Conservation (phyloP, 495 filamentous ascomycete genomes). For the Trichoderma virens region DNA sequence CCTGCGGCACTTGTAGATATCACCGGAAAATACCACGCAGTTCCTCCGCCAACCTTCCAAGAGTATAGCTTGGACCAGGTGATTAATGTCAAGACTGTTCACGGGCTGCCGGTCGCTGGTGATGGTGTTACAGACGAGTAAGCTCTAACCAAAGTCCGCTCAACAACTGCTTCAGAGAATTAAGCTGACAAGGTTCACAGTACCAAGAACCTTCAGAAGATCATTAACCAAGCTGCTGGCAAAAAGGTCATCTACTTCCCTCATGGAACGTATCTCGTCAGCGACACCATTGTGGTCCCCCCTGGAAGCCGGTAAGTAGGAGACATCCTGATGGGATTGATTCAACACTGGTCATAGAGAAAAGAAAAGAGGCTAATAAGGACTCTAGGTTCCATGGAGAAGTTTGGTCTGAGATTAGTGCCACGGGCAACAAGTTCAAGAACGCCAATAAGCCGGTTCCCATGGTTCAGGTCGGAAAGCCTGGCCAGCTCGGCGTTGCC, state of each 20-base stretch:
- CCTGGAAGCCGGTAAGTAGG: conserved; percentile 45
- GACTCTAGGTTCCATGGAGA: conserved; percentile 9
- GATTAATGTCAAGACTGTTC: conserved; percentile 43
- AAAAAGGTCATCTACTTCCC: conserved; percentile 55
- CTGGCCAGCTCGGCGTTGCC: conserved; percentile 43
- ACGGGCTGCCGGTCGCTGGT: conserved; percentile 17
- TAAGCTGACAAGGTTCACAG: conserved; percentile 13
- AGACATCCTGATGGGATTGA: too few relatives aligned
- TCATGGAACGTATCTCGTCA: conserved; percentile 52
- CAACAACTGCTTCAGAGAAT: neutral
- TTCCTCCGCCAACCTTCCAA: conserved; percentile 35
- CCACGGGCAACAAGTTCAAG: conserved; percentile 32
- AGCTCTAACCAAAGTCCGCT: neutral
- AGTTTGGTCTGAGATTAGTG: conserved; percentile 37
- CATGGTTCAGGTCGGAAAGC: conserved; percentile 47
- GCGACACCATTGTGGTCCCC: conserved; percentile 49
- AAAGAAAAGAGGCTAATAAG: too few relatives aligned
- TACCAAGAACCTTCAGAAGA: conserved; percentile 41
- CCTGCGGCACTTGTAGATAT: conserved; percentile 23
- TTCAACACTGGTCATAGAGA: too few relatives aligned
- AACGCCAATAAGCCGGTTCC: conserved; percentile 41
- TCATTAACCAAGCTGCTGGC: conserved; percentile 38
- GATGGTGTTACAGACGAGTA: conserved; percentile 18
- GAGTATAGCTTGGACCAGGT: conserved; percentile 32
- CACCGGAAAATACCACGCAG: conserved; percentile 30